A percentile compares a stretch with the other conserved stretches of the same genome.
phyloP scores from a whole-genome alignment of 2,329 filamentous ascomycete species.

The Aspergillus niger region DNA sequence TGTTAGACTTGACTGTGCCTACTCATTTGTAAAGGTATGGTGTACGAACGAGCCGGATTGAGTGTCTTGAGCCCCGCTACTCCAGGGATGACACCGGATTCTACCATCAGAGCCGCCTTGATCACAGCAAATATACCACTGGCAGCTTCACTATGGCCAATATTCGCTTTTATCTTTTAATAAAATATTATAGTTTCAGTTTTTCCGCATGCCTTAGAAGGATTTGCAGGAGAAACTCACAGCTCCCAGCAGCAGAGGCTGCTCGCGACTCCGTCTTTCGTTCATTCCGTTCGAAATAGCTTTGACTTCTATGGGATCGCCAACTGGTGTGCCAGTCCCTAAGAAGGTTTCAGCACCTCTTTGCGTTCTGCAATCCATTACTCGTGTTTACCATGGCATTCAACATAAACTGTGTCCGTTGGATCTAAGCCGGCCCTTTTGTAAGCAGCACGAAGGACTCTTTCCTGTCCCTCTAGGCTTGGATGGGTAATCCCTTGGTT shows the following conservation, averaged over 20 bases:
- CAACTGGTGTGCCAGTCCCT: neutral
- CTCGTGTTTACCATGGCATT: neutral
- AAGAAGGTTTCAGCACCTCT: neutral
- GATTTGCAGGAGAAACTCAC: neutral
- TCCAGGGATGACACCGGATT: constrained; percentile 26
- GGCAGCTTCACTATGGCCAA: constrained; percentile 31
- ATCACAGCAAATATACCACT: constrained; percentile 31
- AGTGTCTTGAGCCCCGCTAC: constrained; percentile 30
- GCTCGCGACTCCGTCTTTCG: constrained; percentile 15
- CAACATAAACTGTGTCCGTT: neutral
- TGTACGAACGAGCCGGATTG: constrained; percentile 25
- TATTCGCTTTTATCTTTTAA: constrained; percentile 29
- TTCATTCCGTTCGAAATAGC: neutral
- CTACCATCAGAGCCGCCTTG: constrained; percentile 27
- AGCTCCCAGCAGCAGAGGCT: neutral
- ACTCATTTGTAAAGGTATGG: no score
- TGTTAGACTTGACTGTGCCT: neutral
- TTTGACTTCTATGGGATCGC: neutral
- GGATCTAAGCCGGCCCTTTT: neutral
- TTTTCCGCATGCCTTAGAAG: no score
- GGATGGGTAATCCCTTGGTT: neutral
- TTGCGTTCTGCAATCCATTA: neutral
- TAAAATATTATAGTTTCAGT: neutral
- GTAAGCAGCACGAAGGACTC: neutral
- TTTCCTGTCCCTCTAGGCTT: neutral